Base-by-base conservation (phyloP, 2,329 filamentous ascomycete genomes). In the Penicillium sclerotiorum region DNA sequence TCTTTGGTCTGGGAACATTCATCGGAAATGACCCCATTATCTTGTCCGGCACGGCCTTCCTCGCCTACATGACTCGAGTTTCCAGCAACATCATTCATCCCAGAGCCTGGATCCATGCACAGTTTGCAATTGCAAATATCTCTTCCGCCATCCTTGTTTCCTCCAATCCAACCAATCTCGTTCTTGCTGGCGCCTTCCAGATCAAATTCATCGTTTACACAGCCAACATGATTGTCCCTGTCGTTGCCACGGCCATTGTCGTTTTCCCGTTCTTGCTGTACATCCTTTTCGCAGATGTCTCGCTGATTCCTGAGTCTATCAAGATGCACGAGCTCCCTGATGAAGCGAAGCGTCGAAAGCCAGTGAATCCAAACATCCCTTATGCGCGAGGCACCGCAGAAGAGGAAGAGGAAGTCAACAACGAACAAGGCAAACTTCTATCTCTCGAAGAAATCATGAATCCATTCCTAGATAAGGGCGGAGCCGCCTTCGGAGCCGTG, bases 1-100 rank as follows among this genome's bases (percentile, higher is more conserved):
- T 89, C 73, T 89, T 89, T 55, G 65, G 67, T 4, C 68, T 90
- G 1, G 85, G 85, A 1, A 82, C 74, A 61, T 86, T 87, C 58
- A 85, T 90, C 42, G 87, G 87, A 7, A 90, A 90, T 50, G 87
- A 90, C 56, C 87, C 87, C 0, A 85, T 90, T 55, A 88, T 90
- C 45, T 71, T 90, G 0, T 89, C 86, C 0, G 87, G 87, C 1
- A 90, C 87, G 0, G 81, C 87, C 0, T 90, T 90, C 48, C 77
- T 90, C 11, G 84, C 87, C 2, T 90, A 90, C 67, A 88, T 90
- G 85, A 90, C 86, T 0, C 77, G 86, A 6, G 86, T 89, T 0
- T 89, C 86, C 0, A 84, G 80, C 68, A 90, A 90, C 56, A 90
- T 90, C 50, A 71, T 79, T 9, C 82, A 88, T 49, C 86, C 87